These are phyloP conservation scores for Dactylellina drechsleri DNA, from an alignment of 2,329 filamentous ascomycete species.

Conservation along the genomic window DNA sequence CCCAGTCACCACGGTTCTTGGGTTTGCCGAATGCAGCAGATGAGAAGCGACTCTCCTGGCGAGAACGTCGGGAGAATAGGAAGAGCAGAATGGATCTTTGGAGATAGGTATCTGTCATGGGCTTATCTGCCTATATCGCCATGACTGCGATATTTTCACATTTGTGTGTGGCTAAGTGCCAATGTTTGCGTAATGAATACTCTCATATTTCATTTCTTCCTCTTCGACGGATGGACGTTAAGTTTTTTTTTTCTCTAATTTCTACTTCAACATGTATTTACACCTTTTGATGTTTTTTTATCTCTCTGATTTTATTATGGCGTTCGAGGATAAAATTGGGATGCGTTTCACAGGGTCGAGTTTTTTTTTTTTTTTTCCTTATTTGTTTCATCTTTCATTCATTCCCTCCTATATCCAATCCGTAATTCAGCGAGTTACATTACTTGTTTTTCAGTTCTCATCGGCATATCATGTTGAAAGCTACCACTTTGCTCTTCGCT, in stretches of 20 bases:
- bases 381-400: not conserved
- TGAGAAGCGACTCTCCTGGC: constrained; percentile 43
- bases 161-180: no score
- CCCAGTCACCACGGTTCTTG: constrained; percentile 45
- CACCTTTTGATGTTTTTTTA: constrained; percentile 16
- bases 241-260: no score
- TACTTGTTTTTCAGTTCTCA: no score
- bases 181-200: no score
- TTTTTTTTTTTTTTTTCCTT: constrained; percentile 21
- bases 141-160: no score
- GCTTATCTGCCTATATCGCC: not conserved
- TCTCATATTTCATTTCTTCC: no score
- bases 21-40: constrained; percentile 36
- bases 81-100: constrained; percentile 57
- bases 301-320: constrained; percentile 9
- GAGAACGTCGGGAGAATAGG: constrained; percentile 55
- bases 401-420: no score
- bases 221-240: no score
- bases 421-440: no score
- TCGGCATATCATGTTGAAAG: no score
- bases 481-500: no score
- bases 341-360: constrained; percentile 2
- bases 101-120: constrained; percentile 36
- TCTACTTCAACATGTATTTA: no score
- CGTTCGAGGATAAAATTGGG: constrained; percentile 34